Base-by-base conservation (phyloP, 163 green algal genomes). In the Coccomyxa subellipsoidea region DNA sequence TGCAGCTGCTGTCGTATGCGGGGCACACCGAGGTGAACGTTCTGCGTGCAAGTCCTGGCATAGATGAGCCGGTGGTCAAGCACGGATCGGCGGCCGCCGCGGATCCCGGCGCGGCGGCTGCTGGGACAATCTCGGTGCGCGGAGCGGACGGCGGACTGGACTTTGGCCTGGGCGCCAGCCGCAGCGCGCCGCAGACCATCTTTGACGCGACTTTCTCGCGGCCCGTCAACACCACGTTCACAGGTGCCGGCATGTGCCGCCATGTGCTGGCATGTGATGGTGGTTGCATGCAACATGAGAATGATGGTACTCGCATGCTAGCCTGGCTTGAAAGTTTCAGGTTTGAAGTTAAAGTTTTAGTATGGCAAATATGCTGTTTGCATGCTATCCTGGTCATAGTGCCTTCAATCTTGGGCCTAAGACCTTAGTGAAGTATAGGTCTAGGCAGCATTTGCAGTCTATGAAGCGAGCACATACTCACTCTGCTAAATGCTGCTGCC, bases 131-230 rank as follows among this genome's bases (percentile, higher is more conserved):
- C 27, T 27, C 66, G 4, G 66, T 73, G 66, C 66, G 66, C n/a
- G 66, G 66, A 32, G 66, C 66, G 15, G 66, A 73, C 32, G 66
- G 66, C 7, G 66, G 66, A 18, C 66, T 73, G 27, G 66, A 32
- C 27, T 73, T 73, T 7, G 66, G 66, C 18, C 66, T 34, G 29
- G 8, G 10, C 10, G 29, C 12, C 31, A 79, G 85, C n/a, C 36
- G 34, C 7, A 80, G 2, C 38, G 38, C 29, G 9, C 36, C 70
- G 34, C 76, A 77, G 29, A 76, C 77, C 34, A 39, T 82, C 36
- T 87, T 84, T 66, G 86, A 90, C 38, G 77, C 84, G 0, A 54
- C 59, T 8, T 36, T 87, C 7, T 29, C 36, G 9, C 81, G 84
- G 15, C 12, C 84, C 18, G 34, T 90, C 29, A 80, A 83, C 39